These are phyloP conservation scores for Priceomyces medius DNA, from an alignment of 805 yeast species.

Conservation along the genomic window DNA sequence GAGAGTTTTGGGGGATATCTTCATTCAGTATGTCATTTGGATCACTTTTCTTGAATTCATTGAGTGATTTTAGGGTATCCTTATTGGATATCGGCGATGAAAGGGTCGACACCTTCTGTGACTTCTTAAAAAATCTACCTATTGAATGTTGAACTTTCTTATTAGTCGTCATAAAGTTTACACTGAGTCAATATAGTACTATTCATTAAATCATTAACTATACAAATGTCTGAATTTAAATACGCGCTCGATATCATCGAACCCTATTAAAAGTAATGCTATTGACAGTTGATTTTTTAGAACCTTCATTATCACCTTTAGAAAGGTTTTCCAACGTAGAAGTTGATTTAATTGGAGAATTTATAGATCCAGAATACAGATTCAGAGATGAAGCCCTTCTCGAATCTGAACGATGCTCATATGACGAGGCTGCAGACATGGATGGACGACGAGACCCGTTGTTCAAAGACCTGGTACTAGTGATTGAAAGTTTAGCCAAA, in stretches of 20 bases:
- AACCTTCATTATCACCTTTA: slow-evolving; percentile 9
- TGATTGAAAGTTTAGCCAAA: slow-evolving; percentile 25
- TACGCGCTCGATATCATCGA: slow-evolving; percentile 10
- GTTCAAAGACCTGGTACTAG: slow-evolving; percentile 18
- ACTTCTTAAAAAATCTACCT: slow-evolving; percentile 10
- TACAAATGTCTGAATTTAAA: not conserved
- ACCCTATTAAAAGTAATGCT: slow-evolving; percentile 25
- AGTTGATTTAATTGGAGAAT: slow-evolving; percentile 4
- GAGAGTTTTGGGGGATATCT: no score
- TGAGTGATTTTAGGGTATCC: no score
- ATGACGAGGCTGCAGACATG: not conserved
- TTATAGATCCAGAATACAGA: not conserved
- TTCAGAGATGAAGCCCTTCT: not conserved
- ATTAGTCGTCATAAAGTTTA: slow-evolving; percentile 2
- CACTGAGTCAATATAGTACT: not conserved
- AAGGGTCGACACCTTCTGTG: not conserved
- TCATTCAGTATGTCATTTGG: no score
- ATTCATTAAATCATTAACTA: not conserved
- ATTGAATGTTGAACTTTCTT: slow-evolving; percentile 13
- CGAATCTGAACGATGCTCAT: not conserved
- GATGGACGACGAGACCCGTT: slow-evolving; percentile 4
- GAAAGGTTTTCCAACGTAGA: slow-evolving; percentile 6
- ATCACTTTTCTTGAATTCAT: no score
- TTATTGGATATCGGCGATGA: not conserved
- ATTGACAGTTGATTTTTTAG: slow-evolving; percentile 15